Evolutionary conservation across 306 rosid genomes (phyloP), one percentile per base, ranked within the genome.

Genomic region (Dalbergia cochinchinensis): DNA sequence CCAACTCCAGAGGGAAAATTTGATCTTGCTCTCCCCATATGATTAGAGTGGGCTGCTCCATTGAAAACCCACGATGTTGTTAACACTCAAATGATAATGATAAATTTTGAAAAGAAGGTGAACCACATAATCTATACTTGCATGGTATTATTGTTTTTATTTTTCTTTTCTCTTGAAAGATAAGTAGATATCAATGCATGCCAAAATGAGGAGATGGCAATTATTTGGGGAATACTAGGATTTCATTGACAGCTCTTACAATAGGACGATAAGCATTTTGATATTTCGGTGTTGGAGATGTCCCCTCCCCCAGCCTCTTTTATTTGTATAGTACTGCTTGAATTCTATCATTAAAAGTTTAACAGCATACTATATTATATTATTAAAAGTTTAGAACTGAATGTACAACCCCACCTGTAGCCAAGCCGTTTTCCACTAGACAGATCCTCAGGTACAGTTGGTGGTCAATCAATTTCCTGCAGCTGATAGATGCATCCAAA

Each of bases 21-120:
- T 89, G 90, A 84, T 87, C 95, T 78, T 82, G 77, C 41, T 91
- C 92, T 71, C 95, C 95, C 95, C 95, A 91, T 45, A 91, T 2
- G 65, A 88, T 69, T 72, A 88, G 71, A 63, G 92, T 87, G 0
- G 84, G 71, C 90, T 88, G 91, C 73, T 77, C 41, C 71, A 80
- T 48, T 37, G 11, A 57, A 62, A 64, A 79, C 5, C 76, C 26
- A 75, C 60, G 65, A 65, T 34, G 4, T 45, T 74, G 51, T 65
- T 5, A 79, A 79, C 19, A 39, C 20, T 74, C 35, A 78, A 22
- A 39, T 13, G 39, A 53, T 73, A 22, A 39, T 13, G 39, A 53
- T 9, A n/a, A 8, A 19, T 7, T 34, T 66, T 58, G 20, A 31
- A 53, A 39, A 78, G 60, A 65, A 68, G 15, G 76, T 39, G 37